Evolutionary conservation across 495 filamentous ascomycete genomes (phyloP).

Genomic region (Aspergillus haitiensis): DNA sequence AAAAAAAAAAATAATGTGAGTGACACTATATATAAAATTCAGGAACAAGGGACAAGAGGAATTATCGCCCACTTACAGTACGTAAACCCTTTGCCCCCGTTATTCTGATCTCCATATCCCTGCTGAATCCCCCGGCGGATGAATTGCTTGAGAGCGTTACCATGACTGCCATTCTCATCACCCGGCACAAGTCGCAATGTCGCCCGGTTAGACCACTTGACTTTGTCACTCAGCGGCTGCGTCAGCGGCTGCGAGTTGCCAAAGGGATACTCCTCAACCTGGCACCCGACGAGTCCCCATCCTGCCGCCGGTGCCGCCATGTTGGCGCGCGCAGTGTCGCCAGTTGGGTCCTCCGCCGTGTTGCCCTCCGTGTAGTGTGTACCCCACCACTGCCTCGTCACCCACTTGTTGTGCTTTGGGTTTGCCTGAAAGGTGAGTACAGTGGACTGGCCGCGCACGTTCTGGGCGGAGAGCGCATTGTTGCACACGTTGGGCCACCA

Average conservation of each 20-base stretch:
- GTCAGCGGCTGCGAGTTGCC: not conserved
- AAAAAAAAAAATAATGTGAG: too few species aligned
- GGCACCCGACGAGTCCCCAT: not conserved
- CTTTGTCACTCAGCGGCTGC: too few species aligned
- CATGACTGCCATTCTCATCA: not conserved
- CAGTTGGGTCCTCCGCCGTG: not conserved
- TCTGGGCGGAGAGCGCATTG: not conserved
- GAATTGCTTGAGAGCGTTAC: not conserved
- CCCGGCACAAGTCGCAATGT: not conserved
- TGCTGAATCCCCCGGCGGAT: too few species aligned
- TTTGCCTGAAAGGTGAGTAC: not conserved
- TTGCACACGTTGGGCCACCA: not conserved
- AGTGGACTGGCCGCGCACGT: not conserved
- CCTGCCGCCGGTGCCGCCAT: not conserved
- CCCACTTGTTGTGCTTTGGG: not conserved
- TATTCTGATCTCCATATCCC: too few species aligned
- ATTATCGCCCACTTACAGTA: too few species aligned
- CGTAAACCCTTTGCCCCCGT: too few species aligned
- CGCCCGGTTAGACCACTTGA: not conserved
- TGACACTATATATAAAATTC: too few species aligned
- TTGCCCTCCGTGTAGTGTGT: not conserved
- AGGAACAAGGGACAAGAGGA: too few species aligned
- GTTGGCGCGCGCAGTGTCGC: not conserved
- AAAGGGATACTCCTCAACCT: not conserved
- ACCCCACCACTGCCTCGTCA: not conserved